phyloP scores from a whole-genome alignment of 768 basidiomycete species.

The Boletus reticulatus region DNA sequence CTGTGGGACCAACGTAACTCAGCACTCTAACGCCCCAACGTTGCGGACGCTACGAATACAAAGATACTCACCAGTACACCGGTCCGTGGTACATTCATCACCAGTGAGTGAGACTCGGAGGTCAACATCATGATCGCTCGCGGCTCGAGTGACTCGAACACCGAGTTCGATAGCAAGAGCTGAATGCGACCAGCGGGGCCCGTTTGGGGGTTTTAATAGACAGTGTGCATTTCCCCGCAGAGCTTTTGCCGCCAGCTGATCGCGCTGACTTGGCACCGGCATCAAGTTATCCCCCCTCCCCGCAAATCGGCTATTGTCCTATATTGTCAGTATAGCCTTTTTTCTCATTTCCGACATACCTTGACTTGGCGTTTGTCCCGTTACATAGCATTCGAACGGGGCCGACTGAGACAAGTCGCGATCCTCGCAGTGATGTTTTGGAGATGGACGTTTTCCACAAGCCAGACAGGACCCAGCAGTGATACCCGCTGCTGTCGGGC shows the following conservation, averaged over 20 bases:
- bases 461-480: neutral
- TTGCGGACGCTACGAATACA: neutral
- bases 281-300: neutral
- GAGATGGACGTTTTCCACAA: neutral
- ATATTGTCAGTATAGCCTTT: neutral
- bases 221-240: constrained; percentile 1
- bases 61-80: constrained; percentile 9
- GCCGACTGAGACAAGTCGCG: neutral
- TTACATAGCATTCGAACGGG: neutral
- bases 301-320: neutral
- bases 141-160: too few relatives aligned
- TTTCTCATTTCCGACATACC: neutral
- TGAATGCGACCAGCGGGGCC: neutral
- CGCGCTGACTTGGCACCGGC: constrained; percentile 7
- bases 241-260: neutral
- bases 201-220: constrained; percentile 1
- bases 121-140: constrained; percentile 2
- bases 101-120: neutral
- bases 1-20: neutral
- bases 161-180: neutral
- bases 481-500: neutral
- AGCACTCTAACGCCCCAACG: neutral
- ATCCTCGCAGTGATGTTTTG: neutral
- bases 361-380: neutral
- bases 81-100: neutral